These are phyloP conservation scores for Cladosporium sp. DNA, from an alignment of 2,329 filamentous ascomycete genomes.

Conservation along the genomic window DNA sequence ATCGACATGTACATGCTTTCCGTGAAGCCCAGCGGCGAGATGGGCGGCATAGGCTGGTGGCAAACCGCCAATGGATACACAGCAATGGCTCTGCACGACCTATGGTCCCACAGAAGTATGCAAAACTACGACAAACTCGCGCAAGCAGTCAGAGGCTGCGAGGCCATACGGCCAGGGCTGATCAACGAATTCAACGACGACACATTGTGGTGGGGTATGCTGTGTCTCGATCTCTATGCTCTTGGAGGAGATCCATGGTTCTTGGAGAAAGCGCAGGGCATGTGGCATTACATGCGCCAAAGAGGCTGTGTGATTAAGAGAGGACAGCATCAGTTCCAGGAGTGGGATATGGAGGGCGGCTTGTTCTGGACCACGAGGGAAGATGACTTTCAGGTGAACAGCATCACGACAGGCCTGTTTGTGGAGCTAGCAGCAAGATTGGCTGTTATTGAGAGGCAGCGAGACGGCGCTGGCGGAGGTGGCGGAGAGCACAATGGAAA, in stretches of 20 bases:
- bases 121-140: slow-evolving; percentile 26
- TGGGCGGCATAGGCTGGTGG: slow-evolving; percentile 34
- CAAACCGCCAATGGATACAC: slow-evolving; percentile 35
- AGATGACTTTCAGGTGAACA: slow-evolving; percentile 25
- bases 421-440: slow-evolving; percentile 30
- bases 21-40: slow-evolving; percentile 25
- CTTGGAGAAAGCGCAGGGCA: slow-evolving; percentile 24
- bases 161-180: slow-evolving; percentile 23
- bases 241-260: slow-evolving; percentile 28
- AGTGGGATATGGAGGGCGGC: slow-evolving; percentile 30
- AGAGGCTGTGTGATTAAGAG: slow-evolving; percentile 22
- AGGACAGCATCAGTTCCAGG: slow-evolving; percentile 24
- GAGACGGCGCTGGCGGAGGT: background rate
- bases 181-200: slow-evolving; percentile 34
- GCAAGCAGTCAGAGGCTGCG: slow-evolving; percentile 23
- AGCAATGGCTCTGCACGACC: slow-evolving; percentile 31
- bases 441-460: slow-evolving; percentile 22
- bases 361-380: slow-evolving; percentile 27
- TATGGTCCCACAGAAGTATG: slow-evolving; percentile 24
- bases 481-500: background rate
- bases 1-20: slow-evolving; percentile 30
- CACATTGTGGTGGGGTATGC: slow-evolving; percentile 32
- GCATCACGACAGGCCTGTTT: slow-evolving; percentile 28
- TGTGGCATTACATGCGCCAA: slow-evolving; percentile 27
- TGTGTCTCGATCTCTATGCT: slow-evolving; percentile 28